These are phyloP conservation scores for Trichoderma virens DNA, from an alignment of 495 filamentous ascomycete species.

Conservation along the genomic window DNA sequence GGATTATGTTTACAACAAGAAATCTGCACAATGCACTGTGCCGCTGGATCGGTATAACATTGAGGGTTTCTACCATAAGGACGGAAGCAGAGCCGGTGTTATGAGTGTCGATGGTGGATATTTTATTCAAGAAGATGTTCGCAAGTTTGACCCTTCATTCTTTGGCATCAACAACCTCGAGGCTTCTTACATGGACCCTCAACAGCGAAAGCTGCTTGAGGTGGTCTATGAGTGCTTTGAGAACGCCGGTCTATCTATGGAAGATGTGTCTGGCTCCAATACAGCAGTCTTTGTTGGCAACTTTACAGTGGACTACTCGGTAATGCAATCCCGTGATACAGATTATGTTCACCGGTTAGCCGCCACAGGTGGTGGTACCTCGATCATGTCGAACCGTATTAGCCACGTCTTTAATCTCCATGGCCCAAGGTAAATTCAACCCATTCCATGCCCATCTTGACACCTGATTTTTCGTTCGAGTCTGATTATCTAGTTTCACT, in stretches of 20 bases:
- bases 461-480: too few relatives aligned
- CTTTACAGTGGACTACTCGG: constrained; percentile 33
- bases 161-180: constrained; percentile 44
- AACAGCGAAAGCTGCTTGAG: constrained; percentile 50
- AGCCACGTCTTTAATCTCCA: constrained; percentile 35
- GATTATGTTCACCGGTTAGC: constrained; percentile 18
- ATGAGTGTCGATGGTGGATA: constrained; percentile 26
- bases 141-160: constrained; percentile 51
- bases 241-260: constrained; percentile 40
- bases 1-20: constrained; percentile 7
- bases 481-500: constrained; percentile 16
- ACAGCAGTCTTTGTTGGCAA: constrained; percentile 35
- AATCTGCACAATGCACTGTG: constrained; percentile 18
- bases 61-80: constrained; percentile 20
- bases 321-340: constrained; percentile 22
- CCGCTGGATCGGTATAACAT: constrained; percentile 59
- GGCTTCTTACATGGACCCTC: constrained; percentile 48
- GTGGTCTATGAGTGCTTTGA: constrained; percentile 43
- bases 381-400: constrained; percentile 36
- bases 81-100: constrained; percentile 11
- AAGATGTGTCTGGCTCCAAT: constrained; percentile 32
- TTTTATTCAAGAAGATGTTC: constrained; percentile 47
- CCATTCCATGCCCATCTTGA: constrained; percentile 21
- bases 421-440: constrained; percentile 40
- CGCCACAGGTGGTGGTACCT: constrained; percentile 15